Base-by-base conservation (phyloP, 306 rosid genomes). In the Glycine tomentella region DNA sequence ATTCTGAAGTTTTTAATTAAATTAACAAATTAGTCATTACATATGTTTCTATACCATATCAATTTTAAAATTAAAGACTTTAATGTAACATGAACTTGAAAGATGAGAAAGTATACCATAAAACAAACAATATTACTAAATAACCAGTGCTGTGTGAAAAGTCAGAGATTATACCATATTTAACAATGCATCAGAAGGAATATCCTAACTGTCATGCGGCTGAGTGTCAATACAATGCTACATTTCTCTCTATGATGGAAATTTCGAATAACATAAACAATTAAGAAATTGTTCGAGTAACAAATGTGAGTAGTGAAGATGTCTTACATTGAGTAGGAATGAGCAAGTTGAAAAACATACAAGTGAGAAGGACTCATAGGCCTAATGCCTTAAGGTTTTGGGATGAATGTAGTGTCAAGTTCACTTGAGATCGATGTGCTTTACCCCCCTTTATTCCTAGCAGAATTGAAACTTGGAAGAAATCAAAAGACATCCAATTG, bases 1-100 rank as follows among this genome's bases (percentile, higher is more conserved):
- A 67, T 72, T 72, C 92, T 89, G 64, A 59, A 70, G 50, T 56
- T 42, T 7, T 42, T 14, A 20, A 17, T 51, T 20, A 57, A 74
- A 75, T 34, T 11, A 64, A 72, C 45, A 66, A 65, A 69, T 52
- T 55, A 67, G 25, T 72, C 31, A 64, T n/a, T 16, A 46, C 45
- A 38, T 33, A 14, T 40, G 59, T 67, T 48, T 84, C 16, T 49
- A 73, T 33, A 53, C 20, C 66, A 56, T 7, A 70, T 63, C 65
- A 61, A 53, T 74, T 69, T 50, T 13, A 58, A 17, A 71, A 79
- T 44, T 14, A 50, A 62, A 74, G 4, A 58, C 44, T 71, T 20
- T 7, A 64, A 64, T 77, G 68, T 64, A 72, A n/a, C 1, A 25
- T 25, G 31, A 25, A 25, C 31, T 25, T 25, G 31, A 25, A 25